Percentiles rank a stretch among this genome's conserved stretches.
phyloP scores from a whole-genome alignment of 495 filamentous ascomycete species.

The Penicillium goetzii region DNA sequence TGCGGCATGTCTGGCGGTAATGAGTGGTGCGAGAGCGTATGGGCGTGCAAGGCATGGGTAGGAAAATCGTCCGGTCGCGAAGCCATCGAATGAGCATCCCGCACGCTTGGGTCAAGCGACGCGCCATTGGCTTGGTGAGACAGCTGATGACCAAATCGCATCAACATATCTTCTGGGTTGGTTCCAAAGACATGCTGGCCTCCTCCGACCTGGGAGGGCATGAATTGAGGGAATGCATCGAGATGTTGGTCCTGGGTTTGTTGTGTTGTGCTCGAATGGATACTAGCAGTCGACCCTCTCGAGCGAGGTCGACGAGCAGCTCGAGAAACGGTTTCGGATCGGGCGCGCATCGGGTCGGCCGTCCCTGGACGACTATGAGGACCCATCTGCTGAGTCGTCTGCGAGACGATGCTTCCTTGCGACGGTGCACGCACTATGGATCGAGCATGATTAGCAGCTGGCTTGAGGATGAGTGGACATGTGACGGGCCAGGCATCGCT shows the following conservation, averaged over 20 bases:
- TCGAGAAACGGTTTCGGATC: constrained; percentile 63
- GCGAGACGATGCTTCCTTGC: constrained; percentile 40
- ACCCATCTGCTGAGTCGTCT: constrained; percentile 43
- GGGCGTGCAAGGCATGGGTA: constrained; percentile 53
- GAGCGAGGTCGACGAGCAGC: constrained; percentile 72
- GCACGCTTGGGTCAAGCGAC: constrained; percentile 54
- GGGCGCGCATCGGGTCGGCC: constrained; percentile 54
- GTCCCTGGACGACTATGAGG: constrained; percentile 50
- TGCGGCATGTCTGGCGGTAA: constrained; percentile 35
- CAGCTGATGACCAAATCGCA: constrained; percentile 59
- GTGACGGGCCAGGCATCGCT: constrained; percentile 3
- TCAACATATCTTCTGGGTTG: constrained; percentile 68
- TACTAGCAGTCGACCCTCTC: constrained; percentile 83
- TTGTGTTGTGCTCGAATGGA: constrained; percentile 70
- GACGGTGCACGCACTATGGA: constrained; percentile 33
- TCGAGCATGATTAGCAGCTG: constrained; percentile 7
- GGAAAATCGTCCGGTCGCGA: constrained; percentile 51
- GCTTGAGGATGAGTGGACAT: neutral
- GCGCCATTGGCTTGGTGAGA: constrained; percentile 57
- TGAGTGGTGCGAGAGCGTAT: constrained; percentile 46
- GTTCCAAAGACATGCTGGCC: constrained; percentile 52
- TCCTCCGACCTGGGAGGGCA: constrained; percentile 56
- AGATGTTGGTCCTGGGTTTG: constrained; percentile 66
- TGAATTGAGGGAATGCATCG: constrained; percentile 53
- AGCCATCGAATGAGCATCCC: constrained; percentile 53